phyloP scores from a whole-genome alignment of 768 basidiomycete genomes.

The Phylloporus sp. region DNA sequence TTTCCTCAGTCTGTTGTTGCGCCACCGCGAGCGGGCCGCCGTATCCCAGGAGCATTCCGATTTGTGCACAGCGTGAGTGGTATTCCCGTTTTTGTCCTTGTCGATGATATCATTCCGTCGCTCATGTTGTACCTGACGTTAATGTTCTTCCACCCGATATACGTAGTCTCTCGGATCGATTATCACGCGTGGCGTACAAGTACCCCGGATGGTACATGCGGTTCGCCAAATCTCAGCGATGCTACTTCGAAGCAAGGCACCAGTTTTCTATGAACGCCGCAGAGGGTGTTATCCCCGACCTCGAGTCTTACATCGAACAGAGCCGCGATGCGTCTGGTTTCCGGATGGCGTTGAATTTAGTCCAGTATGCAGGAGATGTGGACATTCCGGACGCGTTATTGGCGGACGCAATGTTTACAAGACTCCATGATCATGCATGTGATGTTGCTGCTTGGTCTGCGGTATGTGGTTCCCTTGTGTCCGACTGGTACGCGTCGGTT shows the following conservation, averaged over 20 bases:
- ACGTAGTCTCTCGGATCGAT: constrained; percentile 37
- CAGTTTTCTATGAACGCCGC: constrained; percentile 25
- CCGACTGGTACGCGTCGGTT: background rate
- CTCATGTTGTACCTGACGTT: constrained; percentile 4
- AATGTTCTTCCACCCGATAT: background rate
- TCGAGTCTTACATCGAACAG: constrained; percentile 46
- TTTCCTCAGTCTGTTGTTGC: constrained; percentile 42
- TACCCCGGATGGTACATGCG: constrained; percentile 40
- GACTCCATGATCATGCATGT: constrained; percentile 39
- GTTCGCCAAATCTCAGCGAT: constrained; percentile 36
- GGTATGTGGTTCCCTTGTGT: constrained; percentile 34
- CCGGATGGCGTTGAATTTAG: constrained; percentile 47
- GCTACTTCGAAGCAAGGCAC: constrained; percentile 32
- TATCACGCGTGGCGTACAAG: constrained; percentile 33
- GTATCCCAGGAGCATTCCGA: constrained; percentile 8
- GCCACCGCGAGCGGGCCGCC: constrained; percentile 31
- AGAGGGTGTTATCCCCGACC: constrained; percentile 29
- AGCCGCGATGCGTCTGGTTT: constrained; percentile 49
- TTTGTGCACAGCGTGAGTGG: constrained; percentile 22
- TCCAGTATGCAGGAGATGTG: constrained; percentile 51
- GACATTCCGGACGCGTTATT: constrained; percentile 31
- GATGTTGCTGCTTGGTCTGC: constrained; percentile 53
- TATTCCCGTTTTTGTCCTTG: background rate
- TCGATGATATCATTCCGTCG: constrained; percentile 9
- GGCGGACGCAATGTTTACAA: constrained; percentile 25